Conservation (phyloP, 2,329 filamentous ascomycete species). For the Alternaria gansuensis region DNA sequence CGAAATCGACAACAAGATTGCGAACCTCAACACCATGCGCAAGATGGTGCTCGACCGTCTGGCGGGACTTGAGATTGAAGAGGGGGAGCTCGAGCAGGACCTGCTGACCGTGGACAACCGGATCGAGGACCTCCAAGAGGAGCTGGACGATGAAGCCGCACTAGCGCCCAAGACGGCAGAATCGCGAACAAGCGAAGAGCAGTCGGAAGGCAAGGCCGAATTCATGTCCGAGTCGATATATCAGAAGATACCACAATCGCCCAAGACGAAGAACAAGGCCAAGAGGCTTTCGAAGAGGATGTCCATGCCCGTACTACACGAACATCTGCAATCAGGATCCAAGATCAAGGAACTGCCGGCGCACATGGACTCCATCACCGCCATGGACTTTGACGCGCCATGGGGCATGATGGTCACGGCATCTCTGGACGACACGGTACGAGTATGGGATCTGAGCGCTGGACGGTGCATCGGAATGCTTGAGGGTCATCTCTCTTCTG, state of each 20-base stretch:
- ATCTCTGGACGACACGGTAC: conserved; percentile 89
- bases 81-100: conserved; percentile 88
- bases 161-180: conserved; percentile 54
- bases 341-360: conserved; percentile 88
- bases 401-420: conserved; percentile 95
- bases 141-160: conserved; percentile 61
- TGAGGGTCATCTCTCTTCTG: conserved; percentile 94
- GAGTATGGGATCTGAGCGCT: conserved; percentile 95
- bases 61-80: conserved; percentile 87
- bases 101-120: conserved; percentile 69
- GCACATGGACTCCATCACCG: conserved; percentile 86
- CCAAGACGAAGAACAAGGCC: conserved; percentile 59
- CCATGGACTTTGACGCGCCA: conserved; percentile 94
- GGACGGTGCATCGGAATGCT: conserved; percentile 90
- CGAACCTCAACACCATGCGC: conserved; percentile 91
- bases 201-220: conserved; percentile 63
- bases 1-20: conserved; percentile 96
- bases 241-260: conserved; percentile 77
- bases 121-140: conserved; percentile 70
- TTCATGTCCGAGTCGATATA: conserved; percentile 99
- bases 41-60: conserved; percentile 88
- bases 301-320: conserved; percentile 94
- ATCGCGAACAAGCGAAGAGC: conserved; percentile 58
- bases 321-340: conserved; percentile 90
- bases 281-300: conserved; percentile 70